A percentile compares a stretch with the other conserved stretches of the same genome.
These are phyloP conservation scores for Phylloporus sp. DNA, from an alignment of 1,284 basidiomycete species.

Conservation along the genomic window DNA sequence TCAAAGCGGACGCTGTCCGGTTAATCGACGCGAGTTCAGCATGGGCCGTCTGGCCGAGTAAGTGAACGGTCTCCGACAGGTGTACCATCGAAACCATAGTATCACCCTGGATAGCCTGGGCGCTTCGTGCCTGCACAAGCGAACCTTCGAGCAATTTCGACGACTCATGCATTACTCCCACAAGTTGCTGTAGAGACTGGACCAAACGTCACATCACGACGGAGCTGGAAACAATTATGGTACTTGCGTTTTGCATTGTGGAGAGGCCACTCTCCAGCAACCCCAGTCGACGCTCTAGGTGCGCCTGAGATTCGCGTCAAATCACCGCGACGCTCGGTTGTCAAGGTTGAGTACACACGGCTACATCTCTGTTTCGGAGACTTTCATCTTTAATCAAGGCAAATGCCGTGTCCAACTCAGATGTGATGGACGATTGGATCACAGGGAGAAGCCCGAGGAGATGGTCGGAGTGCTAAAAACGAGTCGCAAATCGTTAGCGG, in stretches of 20 bases:
- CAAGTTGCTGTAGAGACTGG: conserved; percentile 33
- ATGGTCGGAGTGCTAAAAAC: conserved; percentile 33
- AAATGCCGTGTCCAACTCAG: conserved; percentile 29
- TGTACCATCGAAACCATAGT: conserved; percentile 39
- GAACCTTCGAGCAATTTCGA: conserved; percentile 33
- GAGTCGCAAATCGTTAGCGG: conserved; percentile 8
- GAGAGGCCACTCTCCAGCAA: conserved; percentile 32
- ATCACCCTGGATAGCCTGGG: conserved; percentile 40
- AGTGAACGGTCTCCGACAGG: conserved; percentile 41
- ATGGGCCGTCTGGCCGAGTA: conserved; percentile 43
- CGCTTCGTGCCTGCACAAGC: conserved; percentile 32
- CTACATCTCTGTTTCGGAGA: conserved; percentile 29
- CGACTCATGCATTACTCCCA: conserved; percentile 26
- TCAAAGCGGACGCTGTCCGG: conserved; percentile 43
- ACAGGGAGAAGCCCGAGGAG: conserved; percentile 32
- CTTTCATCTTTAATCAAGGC: conserved; percentile 36
- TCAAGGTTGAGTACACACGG: conserved; percentile 22
- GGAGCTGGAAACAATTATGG: background rate
- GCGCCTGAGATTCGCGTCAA: conserved; percentile 29
- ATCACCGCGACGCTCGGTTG: background rate
- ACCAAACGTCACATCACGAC: conserved; percentile 5
- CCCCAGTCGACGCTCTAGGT: conserved; percentile 28
- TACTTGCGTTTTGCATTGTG: conserved; percentile 34
- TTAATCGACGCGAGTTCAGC: conserved; percentile 52
- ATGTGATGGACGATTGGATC: conserved; percentile 30